A percentile compares a stretch with the other conserved stretches of the same genome.
phyloP scores from a whole-genome alignment of 2,329 filamentous ascomycete species.

The Stachybotrys elegans region DNA sequence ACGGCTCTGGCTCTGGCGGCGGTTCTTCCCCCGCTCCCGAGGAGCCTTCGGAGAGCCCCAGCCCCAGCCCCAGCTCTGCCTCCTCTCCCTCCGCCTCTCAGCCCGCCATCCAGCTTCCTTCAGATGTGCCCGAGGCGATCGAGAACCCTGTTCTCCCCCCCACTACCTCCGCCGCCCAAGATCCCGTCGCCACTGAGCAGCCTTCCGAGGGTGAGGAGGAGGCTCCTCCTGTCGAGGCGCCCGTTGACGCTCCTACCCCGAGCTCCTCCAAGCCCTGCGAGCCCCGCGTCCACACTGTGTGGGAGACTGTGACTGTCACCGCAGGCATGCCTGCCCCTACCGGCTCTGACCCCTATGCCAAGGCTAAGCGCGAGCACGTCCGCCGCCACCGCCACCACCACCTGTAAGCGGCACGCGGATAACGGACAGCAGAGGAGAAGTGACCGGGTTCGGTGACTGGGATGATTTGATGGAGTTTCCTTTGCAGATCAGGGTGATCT shows the following conservation, averaged over 20 bases:
- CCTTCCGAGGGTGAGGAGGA: not conserved
- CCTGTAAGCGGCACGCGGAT: constrained; percentile 7
- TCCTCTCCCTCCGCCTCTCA: not conserved
- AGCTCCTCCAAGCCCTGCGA: constrained; percentile 17
- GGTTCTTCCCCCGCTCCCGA: not conserved
- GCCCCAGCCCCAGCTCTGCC: not conserved
- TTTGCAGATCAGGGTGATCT: not conserved
- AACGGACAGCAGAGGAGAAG: not conserved
- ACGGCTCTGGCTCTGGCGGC: constrained; percentile 33
- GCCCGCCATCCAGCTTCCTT: constrained; percentile 3
- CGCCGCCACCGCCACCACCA: constrained; percentile 25
- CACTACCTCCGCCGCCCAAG: constrained; percentile 2
- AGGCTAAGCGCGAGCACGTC: constrained; percentile 31
- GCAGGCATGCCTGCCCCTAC: constrained; percentile 13
- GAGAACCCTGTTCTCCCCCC: constrained; percentile 4
- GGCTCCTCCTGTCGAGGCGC: constrained; percentile 14
- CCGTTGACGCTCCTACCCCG: constrained; percentile 4
- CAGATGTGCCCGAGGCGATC: constrained; percentile 2
- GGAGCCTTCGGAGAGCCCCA: not conserved
- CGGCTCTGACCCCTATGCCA: constrained; percentile 12
- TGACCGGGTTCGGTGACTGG: too few species aligned
- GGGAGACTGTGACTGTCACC: constrained; percentile 41
- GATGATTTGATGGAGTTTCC: not conserved
- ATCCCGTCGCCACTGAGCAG: not conserved
- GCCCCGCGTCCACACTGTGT: constrained; percentile 32